phyloP scores from a whole-genome alignment of 2,329 filamentous ascomycete genomes.

The Aspergillus terreus region DNA sequence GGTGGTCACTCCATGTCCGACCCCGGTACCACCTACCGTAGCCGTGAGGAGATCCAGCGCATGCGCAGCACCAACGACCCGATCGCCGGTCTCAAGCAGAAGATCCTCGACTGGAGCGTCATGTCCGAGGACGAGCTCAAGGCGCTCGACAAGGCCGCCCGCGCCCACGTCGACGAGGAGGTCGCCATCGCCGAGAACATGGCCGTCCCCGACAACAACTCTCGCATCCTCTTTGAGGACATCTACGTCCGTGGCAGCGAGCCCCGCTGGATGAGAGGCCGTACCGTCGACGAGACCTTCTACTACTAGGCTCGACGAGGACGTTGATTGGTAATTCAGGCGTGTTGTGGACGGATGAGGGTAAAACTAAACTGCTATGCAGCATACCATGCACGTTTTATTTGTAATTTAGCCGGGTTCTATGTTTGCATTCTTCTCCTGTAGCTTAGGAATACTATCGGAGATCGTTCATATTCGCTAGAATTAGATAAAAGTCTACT shows the following conservation, averaged over 20 bases:
- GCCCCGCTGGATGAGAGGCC: constrained; percentile 81
- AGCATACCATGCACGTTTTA: constrained; percentile 26
- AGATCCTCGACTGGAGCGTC: constrained; percentile 93
- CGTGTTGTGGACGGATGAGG: neutral
- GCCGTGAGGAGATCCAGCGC: constrained; percentile 98
- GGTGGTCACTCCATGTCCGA: constrained; percentile 99
- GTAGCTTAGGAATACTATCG: constrained; percentile 24
- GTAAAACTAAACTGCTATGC: constrained; percentile 6
- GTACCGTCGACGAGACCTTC: constrained; percentile 88
- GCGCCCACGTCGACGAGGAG: constrained; percentile 80
- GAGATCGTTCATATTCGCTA: constrained; percentile 6
- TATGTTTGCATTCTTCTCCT: constrained; percentile 25
- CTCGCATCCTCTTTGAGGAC: constrained; percentile 89
- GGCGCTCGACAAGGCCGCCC: constrained; percentile 89
- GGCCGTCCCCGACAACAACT: constrained; percentile 70
- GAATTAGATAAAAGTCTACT: neutral
- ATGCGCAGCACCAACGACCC: constrained; percentile 99
- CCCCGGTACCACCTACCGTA: constrained; percentile 97
- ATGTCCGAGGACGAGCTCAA: constrained; percentile 94
- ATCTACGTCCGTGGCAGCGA: constrained; percentile 89
- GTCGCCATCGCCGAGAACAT: constrained; percentile 88
- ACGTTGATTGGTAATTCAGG: neutral
- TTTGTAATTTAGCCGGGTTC: constrained; percentile 38
- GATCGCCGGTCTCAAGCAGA: constrained; percentile 96
- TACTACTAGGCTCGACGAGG: constrained; percentile 55